A percentile compares a stretch with the other conserved stretches of the same genome.
Conservation (phyloP, 179 eudicot genomes). For the Silene vulgaris region DNA sequence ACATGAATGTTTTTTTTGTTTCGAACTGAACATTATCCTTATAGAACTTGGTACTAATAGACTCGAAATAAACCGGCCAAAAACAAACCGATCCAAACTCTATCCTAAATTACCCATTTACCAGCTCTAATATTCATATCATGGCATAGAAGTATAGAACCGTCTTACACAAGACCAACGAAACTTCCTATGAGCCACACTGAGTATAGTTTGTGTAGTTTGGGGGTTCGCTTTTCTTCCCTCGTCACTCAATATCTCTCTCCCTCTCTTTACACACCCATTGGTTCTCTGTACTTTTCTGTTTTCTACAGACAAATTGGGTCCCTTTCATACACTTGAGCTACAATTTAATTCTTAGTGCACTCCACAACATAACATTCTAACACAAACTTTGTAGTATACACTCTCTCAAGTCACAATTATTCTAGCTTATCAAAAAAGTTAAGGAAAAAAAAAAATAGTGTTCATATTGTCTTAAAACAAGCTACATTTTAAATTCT, state of each 20-base stretch:
- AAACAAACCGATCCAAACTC: too few relatives aligned
- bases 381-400: background rate
- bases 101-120: too few relatives aligned
- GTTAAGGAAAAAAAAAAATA: background rate
- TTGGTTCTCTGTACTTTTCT: background rate
- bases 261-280: background rate
- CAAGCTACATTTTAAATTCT: constrained; percentile 8
- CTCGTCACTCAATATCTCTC: background rate
- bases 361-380: constrained; percentile 12
- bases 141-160: too few relatives aligned
- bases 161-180: too few relatives aligned
- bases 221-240: too few relatives aligned
- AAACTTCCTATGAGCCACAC: too few relatives aligned
- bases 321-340: background rate
- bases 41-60: too few relatives aligned
- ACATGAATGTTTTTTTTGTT: too few relatives aligned
- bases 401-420: background rate
- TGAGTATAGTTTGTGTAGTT: too few relatives aligned
- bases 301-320: background rate
- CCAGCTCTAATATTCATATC: too few relatives aligned
- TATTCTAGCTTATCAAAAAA: background rate
- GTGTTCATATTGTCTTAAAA: background rate
- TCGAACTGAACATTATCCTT: too few relatives aligned
- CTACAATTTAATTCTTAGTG: background rate
- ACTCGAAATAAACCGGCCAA: too few relatives aligned